Percentiles rank a stretch among this genome's conserved stretches.
Evolutionary conservation across 169 alveolate genomes (phyloP).

Genomic region (Miamiensis avidus): DNA sequence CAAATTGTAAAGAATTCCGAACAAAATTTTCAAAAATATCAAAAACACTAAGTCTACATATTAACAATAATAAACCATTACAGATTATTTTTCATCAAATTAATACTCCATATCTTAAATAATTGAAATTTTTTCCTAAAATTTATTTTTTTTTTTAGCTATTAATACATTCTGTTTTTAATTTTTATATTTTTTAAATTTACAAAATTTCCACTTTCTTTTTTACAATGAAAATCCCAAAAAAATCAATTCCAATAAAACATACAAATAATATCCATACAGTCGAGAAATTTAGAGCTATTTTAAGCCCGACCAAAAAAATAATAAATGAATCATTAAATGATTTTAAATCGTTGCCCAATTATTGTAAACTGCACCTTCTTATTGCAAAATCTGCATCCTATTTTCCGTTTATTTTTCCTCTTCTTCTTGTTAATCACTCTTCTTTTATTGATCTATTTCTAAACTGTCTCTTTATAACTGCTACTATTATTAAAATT

Average conservation of each 20-base stretch:
- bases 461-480: background rate
- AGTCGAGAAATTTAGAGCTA: background rate
- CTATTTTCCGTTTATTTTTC: no score
- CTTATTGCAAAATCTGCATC: no score
- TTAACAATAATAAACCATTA: background rate
- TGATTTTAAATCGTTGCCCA: background rate
- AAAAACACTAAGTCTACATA: background rate
- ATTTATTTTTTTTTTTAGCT: no score
- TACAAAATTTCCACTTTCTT: background rate
- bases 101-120: background rate
- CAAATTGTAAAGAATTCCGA: background rate
- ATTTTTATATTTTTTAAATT: no score
- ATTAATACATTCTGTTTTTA: no score
- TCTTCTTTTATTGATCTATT: background rate
- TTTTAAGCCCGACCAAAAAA: background rate
- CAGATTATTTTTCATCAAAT: background rate
- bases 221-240: background rate
- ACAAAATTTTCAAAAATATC: no score
- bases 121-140: no score
- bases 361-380: background rate
- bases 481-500: background rate
- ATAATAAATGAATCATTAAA: background rate
- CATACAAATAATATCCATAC: background rate
- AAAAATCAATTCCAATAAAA: background rate
- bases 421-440: background rate